phyloP scores from a whole-genome alignment of 306 rosid genomes.

The Carpinus viminea region DNA sequence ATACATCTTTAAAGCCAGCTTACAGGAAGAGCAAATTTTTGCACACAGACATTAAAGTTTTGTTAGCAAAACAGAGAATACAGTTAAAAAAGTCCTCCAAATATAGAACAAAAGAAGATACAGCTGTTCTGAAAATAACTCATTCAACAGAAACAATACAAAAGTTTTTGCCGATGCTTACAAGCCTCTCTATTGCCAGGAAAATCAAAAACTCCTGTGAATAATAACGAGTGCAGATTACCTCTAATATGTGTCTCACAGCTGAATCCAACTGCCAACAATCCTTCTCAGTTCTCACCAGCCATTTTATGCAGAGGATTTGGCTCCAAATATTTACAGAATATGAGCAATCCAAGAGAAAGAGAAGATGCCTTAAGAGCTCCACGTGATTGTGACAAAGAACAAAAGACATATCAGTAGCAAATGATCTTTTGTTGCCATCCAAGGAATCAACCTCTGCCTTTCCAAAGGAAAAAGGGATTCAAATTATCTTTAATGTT shows the following conservation, averaged over 20 bases:
- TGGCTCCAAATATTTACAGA: neutral
- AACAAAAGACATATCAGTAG: neutral
- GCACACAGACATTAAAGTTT: neutral
- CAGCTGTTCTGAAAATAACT: too few relatives aligned
- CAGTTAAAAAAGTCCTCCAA: too few relatives aligned
- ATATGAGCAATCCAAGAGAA: neutral
- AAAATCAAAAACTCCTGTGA: neutral
- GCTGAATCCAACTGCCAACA: too few relatives aligned
- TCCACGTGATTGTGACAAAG: neutral
- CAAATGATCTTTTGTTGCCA: neutral
- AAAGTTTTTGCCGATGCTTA: neutral
- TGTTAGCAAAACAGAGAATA: neutral
- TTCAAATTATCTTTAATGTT: neutral
- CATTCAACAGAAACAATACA: neutral
- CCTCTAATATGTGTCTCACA: too few relatives aligned
- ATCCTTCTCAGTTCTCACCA: too few relatives aligned
- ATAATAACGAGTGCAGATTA: neutral
- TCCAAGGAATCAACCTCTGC: neutral
- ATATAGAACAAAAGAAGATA: too few relatives aligned
- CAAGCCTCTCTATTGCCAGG: neutral
- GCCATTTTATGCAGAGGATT: neutral
- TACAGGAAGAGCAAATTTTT: neutral
- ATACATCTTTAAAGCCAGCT: neutral
- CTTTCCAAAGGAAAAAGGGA: neutral
- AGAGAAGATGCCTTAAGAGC: neutral